Percentiles rank a stretch among this genome's conserved stretches.
phyloP scores from a whole-genome alignment of 225 moss, liverwort and hornwort genomes.

The Polytrichum commune region DNA sequence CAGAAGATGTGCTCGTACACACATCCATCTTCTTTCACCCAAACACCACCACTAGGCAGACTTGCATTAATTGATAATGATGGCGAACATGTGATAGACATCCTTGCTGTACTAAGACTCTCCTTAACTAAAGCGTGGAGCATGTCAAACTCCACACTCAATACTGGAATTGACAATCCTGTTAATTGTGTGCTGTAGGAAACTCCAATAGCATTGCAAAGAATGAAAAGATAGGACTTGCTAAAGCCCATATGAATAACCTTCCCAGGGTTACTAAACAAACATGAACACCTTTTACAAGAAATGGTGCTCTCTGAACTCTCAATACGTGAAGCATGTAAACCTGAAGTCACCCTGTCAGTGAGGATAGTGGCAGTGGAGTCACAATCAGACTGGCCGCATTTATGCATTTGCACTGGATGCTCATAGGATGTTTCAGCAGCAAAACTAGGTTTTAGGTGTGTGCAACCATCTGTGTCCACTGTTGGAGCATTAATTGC shows the following conservation, averaged over 20 bases:
- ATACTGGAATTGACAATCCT: conserved; percentile 10
- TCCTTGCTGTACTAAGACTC: conserved; percentile 12
- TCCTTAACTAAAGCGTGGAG: conserved; percentile 20
- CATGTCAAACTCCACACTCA: conserved; percentile 12
- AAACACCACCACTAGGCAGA: conserved; percentile 30
- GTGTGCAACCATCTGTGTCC: background rate
- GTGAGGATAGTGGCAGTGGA: background rate
- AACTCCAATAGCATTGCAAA: conserved; percentile 5
- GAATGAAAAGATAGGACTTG: conserved; percentile 21
- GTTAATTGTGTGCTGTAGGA: background rate
- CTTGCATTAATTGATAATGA: background rate
- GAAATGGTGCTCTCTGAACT: conserved; percentile 7
- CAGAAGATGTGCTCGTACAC: conserved; percentile 52
- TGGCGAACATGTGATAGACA: background rate
- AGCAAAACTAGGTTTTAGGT: background rate
- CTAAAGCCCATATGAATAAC: conserved; percentile 9
- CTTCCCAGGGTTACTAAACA: conserved; percentile 7
- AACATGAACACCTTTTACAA: conserved; percentile 14
- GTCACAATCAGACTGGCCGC: conserved; percentile 4
- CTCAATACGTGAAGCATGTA: background rate
- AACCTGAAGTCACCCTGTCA: conserved; percentile 9
- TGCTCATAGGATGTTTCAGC: background rate
- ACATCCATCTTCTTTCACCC: conserved; percentile 65
- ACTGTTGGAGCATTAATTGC: background rate
- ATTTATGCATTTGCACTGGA: background rate